Evolutionary conservation across 208 protist species (phyloP), one percentile per base, ranked within the genome.

Genomic region (Wallacemonas collosoma): DNA sequence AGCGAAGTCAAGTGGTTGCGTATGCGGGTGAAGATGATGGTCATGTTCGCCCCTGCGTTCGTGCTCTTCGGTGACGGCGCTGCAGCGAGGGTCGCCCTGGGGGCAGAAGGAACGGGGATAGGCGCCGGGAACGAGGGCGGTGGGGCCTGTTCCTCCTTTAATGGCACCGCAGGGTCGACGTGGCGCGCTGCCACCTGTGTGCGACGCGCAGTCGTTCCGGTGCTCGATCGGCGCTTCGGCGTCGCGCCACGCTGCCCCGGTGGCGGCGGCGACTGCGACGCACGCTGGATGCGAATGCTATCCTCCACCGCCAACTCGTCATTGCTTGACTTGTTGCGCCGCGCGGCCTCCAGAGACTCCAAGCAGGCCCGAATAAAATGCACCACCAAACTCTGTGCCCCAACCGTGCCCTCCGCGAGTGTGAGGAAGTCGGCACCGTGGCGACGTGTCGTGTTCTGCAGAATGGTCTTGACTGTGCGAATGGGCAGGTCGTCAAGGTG

Each of bases 301-400:
- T 88, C 84, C 70, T 90, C 85, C 38, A 77, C 77, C 12, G 76
- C 84, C 68, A 79, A 65, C 55, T 82, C 71, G 56, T 90, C 81
- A 61, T 93, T 83, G 39, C 80, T 66, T 1, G 68, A 58, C 61
- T 81, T 83, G 54, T 68, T 83, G 72, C 38, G 74, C 58, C 11
- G 61, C 40, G 78, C 73, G 71, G 56, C 26, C 41, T 91, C 83
- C 48, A 80, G 64, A 50, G 77, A 72, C 35, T 94, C 87, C 12
- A 96, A 71, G 76, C 92, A 95, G 35, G 85, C 85, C n/a, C 88
- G 86, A 67, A 96, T 95, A 61, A 96, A 96, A 73, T 93, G 87
- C 36, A 85, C 87, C 36, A 96, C 89, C 14, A 96, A 75, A 68
- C 93, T 94, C 53, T 93, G 81, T 17, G 82, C 61, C 44, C 92